Percentiles rank a stretch among this genome's conserved stretches.
Evolutionary conservation across 1,284 basidiomycete genomes (phyloP).

Genomic region (Volvariella surrecta): DNA sequence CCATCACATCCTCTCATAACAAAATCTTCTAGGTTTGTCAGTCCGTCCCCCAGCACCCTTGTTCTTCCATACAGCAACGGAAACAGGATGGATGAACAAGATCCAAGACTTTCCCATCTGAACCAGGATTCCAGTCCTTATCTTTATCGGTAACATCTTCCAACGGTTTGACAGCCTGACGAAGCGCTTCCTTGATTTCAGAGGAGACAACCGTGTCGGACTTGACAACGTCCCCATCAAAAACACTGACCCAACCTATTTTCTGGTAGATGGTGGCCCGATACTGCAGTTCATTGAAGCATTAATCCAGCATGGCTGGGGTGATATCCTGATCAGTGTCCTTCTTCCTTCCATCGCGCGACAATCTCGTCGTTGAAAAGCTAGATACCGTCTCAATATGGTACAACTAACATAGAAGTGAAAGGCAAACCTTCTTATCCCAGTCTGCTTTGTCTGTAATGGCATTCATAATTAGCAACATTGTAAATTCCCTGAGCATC

Average conservation of each 20-base stretch:
- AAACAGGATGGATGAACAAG: constrained; percentile 37
- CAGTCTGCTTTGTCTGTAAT: constrained; percentile 6
- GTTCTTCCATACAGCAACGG: constrained; percentile 25
- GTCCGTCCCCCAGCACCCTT: constrained; percentile 12
- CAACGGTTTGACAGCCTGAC: constrained; percentile 13
- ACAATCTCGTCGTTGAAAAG: constrained; percentile 12
- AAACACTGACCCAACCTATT: constrained; percentile 10
- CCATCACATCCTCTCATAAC: constrained; percentile 12
- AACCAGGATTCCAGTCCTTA: constrained; percentile 23
- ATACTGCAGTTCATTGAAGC: constrained; percentile 15
- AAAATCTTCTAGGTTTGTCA: constrained; percentile 14
- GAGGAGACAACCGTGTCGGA: constrained; percentile 16
- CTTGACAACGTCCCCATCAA: constrained; percentile 20
- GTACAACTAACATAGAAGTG: too few relatives aligned
- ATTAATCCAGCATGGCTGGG: constrained; percentile 14
- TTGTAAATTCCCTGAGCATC: constrained; percentile 5
- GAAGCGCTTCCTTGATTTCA: constrained; percentile 14
- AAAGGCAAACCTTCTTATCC: constrained; percentile 2
- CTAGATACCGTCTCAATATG: background rate
- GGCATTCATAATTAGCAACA: constrained; percentile 6
- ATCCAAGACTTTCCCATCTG: constrained; percentile 30
- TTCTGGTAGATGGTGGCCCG: constrained; percentile 12
- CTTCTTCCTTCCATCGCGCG: constrained; percentile 13
- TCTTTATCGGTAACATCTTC: constrained; percentile 27
- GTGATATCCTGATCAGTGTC: constrained; percentile 11